phyloP scores from a whole-genome alignment of 179 eudicot genomes.

The Silene vulgaris region DNA sequence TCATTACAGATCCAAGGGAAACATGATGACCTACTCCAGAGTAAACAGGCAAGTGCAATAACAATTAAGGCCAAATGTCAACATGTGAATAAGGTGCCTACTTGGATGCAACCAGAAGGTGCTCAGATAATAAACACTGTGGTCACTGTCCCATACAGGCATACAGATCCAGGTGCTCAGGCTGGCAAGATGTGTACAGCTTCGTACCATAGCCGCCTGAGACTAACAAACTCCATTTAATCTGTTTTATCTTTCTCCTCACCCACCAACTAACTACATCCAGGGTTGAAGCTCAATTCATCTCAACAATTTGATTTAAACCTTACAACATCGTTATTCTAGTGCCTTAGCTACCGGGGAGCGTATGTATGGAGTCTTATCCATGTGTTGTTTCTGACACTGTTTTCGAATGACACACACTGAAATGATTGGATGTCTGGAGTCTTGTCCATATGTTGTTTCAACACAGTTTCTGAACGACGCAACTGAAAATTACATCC shows the following conservation, averaged over 20 bases:
- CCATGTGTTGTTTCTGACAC: too few relatives aligned
- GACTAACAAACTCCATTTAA: background rate
- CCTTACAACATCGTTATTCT: background rate
- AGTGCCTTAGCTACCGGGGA: too few relatives aligned
- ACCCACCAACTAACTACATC: background rate
- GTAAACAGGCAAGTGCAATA: background rate
- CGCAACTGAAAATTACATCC: background rate
- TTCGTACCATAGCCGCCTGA: background rate
- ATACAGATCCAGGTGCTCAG: background rate
- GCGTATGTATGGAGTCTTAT: too few relatives aligned
- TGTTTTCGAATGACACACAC: too few relatives aligned
- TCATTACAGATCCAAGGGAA: too few relatives aligned
- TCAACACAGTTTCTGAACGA: background rate
- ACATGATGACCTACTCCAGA: background rate
- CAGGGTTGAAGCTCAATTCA: background rate
- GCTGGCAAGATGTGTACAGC: background rate
- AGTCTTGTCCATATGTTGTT: too few relatives aligned
- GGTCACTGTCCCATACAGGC: background rate
- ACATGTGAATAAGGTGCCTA: background rate
- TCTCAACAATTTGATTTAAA: background rate
- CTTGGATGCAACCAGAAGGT: conserved; percentile 1
- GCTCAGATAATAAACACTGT: background rate
- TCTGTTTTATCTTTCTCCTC: background rate
- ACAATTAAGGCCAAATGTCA: background rate
- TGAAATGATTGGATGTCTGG: too few relatives aligned